Evolutionary conservation across 768 basidiomycete genomes (phyloP).

Genomic region (Mycena latifolia): DNA sequence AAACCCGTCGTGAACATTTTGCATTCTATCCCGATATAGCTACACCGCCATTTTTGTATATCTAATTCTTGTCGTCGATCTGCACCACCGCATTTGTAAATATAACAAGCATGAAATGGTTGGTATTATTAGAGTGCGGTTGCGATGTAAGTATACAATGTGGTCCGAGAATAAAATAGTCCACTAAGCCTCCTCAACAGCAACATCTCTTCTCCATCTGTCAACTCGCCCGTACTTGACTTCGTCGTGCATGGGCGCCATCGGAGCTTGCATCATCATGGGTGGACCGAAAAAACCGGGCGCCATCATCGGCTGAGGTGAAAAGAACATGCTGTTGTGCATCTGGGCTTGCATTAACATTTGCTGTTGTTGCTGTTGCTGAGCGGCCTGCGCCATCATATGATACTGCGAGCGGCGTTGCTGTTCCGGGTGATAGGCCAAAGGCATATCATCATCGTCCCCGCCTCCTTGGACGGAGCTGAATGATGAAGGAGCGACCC

Average conservation of each 20-base stretch:
- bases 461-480: slow-evolving; percentile 44
- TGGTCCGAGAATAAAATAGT: slow-evolving; percentile 1
- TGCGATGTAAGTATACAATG: slow-evolving; percentile 9
- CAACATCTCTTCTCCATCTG: slow-evolving; percentile 85
- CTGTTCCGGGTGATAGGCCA: slow-evolving; percentile 84
- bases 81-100: slow-evolving; percentile 21
- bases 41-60: slow-evolving; percentile 20
- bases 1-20: slow-evolving; percentile 66
- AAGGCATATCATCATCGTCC: slow-evolving; percentile 78
- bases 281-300: slow-evolving; percentile 77
- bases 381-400: slow-evolving; percentile 54
- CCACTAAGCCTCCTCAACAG: slow-evolving; percentile 63
- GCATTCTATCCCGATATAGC: too few relatives aligned
- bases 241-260: slow-evolving; percentile 73
- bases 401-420: slow-evolving; percentile 80
- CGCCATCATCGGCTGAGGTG: slow-evolving; percentile 73
- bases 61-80: slow-evolving; percentile 27
- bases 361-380: slow-evolving; percentile 70
- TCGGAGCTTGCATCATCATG: slow-evolving; percentile 62
- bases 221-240: slow-evolving; percentile 81
- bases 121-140: too few relatives aligned
- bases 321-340: slow-evolving; percentile 82
- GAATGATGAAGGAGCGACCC: slow-evolving; percentile 48
- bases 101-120: slow-evolving; percentile 21
- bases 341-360: slow-evolving; percentile 85